Evolutionary conservation across 305 asterid genomes (phyloP), one percentile per base, ranked within the genome.

Genomic region (Stenogyne calaminthoides): DNA sequence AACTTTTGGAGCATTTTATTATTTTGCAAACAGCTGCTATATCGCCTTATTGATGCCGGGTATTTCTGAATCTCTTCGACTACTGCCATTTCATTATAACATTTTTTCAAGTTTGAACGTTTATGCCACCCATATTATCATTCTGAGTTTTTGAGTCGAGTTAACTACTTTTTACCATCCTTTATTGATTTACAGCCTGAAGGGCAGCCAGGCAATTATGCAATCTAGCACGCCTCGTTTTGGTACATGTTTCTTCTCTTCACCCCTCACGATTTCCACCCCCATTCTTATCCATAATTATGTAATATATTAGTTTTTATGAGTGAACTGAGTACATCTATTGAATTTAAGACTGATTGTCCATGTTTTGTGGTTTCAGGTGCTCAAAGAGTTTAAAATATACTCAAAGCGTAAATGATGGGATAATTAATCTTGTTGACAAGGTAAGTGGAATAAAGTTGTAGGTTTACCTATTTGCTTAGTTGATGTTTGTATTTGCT

Each of bases 401-500:
- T 95, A 95, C 77, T 95, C n/a, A n/a, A 97, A 58, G 86, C 99
- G 86, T 95, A 74, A 95, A 95, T 84, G 99, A 95, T 80, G 99
- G 99, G 77, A 92, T 95, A 34, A 95, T 95, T 74, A 95, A 92
- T 82, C 99, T 95, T 80, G 93, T 95, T 52, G 99, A 95, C 87
- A 90, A 90, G 98, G 99, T 91, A 85, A 84, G 75, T 74, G 74
- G 61, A 67, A 34, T 72, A 46, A 36, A 54, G 19, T 70, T 59
- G 18, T 42, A n/a, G 16, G 69, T n/a, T 65, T 36, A 57, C 52
- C 55, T 4, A 44, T 42, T 66, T 47, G 56, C 40, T 64, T 8
- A 22, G 39, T 58, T 54, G 51, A 19, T 72, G 9, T 22, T 61
- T 74, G 37, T 55, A 34, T 77, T 78, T 63, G 11, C 76, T 67